Percentiles rank a stretch among this genome's conserved stretches.
Conservation (phyloP, 176 grass and related monocot species). For the Alloteropsis semialata region DNA sequence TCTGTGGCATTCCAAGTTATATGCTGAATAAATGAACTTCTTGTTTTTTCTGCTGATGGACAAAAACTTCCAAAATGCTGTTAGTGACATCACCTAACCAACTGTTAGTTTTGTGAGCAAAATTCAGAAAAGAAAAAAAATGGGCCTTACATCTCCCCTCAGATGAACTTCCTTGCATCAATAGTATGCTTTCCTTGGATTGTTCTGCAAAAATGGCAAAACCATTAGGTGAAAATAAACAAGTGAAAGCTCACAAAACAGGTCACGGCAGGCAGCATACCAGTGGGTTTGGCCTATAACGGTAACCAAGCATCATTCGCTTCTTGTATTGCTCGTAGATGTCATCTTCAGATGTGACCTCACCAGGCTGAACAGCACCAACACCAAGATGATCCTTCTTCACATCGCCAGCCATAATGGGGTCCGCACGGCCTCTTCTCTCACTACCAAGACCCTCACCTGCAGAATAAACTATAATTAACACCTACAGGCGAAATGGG, state of each 20-base stretch:
- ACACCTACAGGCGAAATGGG: neutral
- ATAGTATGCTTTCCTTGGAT: constrained; percentile 90
- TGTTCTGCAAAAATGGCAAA: constrained; percentile 55
- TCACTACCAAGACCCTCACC: constrained; percentile 97
- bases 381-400: constrained; percentile 92
- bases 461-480: constrained; percentile 43
- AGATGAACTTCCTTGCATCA: constrained; percentile 23
- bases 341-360: constrained; percentile 84
- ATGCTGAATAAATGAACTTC: constrained; percentile 35
- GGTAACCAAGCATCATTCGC: constrained; percentile 98
- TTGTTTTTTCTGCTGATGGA: constrained; percentile 45
- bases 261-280: constrained; percentile 26
- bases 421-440: constrained; percentile 70
- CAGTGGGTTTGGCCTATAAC: constrained; percentile 90
- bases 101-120: constrained; percentile 26
- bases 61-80: constrained; percentile 41
- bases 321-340: constrained; percentile 99
- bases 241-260: neutral
- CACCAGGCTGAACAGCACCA: constrained; percentile 76
- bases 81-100: constrained; percentile 32
- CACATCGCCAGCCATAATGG: constrained; percentile 88
- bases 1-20: constrained; percentile 25
- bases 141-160: constrained; percentile 37
- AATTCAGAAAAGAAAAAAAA: constrained; percentile 22
- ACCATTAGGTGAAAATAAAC: neutral